Base-by-base conservation (phyloP, 495 filamentous ascomycete species). In the Lophiostoma macrostomum region DNA sequence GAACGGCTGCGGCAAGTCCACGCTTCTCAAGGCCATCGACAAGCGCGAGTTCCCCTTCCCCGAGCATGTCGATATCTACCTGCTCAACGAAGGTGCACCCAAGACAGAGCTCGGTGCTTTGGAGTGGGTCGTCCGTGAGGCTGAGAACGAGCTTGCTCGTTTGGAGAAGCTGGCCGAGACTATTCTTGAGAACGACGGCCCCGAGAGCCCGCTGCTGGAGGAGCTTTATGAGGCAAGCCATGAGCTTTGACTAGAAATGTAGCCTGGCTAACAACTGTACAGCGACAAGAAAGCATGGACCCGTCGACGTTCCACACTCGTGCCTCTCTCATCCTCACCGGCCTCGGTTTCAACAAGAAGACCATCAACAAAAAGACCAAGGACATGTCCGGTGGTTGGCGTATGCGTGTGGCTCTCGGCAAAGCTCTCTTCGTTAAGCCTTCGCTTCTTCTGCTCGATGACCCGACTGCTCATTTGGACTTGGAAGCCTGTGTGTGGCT, bases 361-460 rank as follows among this genome's bases (percentile, higher is more conserved):
- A 99, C 93, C 25, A 97, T 99, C 66, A 76, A 91, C 71, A 99
- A 99, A 81, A 94, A 88, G 80, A 99, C 93, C 57, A 99, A 96
- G 82, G 93, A 99, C 66, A 99, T 99, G 93, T 99, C 93, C 60
- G 93, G 93, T 85, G 93, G 93, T 56, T 99, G 93, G 93, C 82
- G 94, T 76, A 99, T 99, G 93, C 87, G 93, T 80, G 93, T 99
- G 24, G 93, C 93, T 27, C 82, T 99, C 32, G 93, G 79, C 64
- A 99, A 97, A 79, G 94, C 93, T 24, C 84, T 99, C 39, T 99
- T 99, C 77, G 91, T 99, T 71, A 94, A 91, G 80, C 93, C 93
- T 19, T 91, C 89, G 5, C 78, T 99, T 30, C 81, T 99, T 14
- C 80, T 99, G 38, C 90, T 99, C 57, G 93, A 99, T 70, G 93